A percentile compares a stretch with the other conserved stretches of the same genome.
These are phyloP conservation scores for Rosa chinensis DNA, from an alignment of 306 rosid species.

Conservation along the genomic window DNA sequence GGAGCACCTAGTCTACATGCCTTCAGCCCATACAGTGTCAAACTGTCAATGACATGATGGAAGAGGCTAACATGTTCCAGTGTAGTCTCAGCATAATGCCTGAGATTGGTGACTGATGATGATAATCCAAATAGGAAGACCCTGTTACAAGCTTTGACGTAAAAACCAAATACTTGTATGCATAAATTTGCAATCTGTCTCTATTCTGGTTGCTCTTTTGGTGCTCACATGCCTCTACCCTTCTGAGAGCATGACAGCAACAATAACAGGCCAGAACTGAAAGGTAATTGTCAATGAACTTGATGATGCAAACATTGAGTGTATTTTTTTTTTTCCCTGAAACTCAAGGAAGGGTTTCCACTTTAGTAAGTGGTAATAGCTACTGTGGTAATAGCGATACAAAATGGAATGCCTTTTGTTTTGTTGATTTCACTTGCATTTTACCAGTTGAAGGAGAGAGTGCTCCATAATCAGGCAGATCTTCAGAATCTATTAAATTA, in stretches of 20 bases:
- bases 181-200: constrained; percentile 42
- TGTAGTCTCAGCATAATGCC: not conserved
- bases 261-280: constrained; percentile 49
- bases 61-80: not conserved
- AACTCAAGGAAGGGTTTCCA: constrained; percentile 33
- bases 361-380: too few species aligned
- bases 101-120: constrained; percentile 2
- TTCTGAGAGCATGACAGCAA: constrained; percentile 28
- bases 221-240: constrained; percentile 43
- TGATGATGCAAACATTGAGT: constrained; percentile 25
- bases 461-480: constrained; percentile 14
- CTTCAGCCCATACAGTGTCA: not conserved
- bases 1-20: not conserved
- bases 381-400: too few species aligned
- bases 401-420: not conserved
- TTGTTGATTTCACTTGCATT: constrained; percentile 42
- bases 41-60: not conserved
- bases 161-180: constrained; percentile 32
- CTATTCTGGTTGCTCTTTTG: constrained; percentile 32
- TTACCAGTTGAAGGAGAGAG: constrained; percentile 31
- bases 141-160: constrained; percentile 43
- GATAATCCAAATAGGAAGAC: constrained; percentile 13
- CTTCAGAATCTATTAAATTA: constrained; percentile 46
- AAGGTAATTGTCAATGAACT: constrained; percentile 42
- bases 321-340: constrained; percentile 5